A percentile compares a stretch with the other conserved stretches of the same genome.
Evolutionary conservation across 2,329 filamentous ascomycete species (phyloP).

Genomic region (Niveomyces coronatus): DNA sequence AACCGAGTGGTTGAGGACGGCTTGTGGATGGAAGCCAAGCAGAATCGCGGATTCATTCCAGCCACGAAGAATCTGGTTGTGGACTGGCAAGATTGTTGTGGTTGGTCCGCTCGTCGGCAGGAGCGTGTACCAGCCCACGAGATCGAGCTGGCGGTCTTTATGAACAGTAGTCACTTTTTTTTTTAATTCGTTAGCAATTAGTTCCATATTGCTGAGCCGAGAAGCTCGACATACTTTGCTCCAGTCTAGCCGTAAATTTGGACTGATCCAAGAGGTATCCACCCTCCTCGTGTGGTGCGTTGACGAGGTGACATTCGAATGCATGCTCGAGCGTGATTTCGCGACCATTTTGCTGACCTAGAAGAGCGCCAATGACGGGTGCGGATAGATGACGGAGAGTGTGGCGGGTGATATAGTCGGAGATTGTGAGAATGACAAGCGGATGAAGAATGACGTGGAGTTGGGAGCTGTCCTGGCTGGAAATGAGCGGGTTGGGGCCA

Average conservation of each 20-base stretch:
- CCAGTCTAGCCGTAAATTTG: constrained; percentile 70
- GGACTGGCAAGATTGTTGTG: constrained; percentile 58
- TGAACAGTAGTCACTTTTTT: constrained; percentile 91
- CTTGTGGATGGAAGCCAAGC: constrained; percentile 71
- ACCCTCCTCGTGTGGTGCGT: constrained; percentile 36
- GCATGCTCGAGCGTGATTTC: constrained; percentile 88
- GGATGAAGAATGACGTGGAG: constrained; percentile 82
- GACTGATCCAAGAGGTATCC: constrained; percentile 51
- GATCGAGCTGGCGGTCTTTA: constrained; percentile 68
- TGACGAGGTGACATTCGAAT: constrained; percentile 64
- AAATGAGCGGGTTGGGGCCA: constrained; percentile 48
- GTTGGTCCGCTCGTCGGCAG: constrained; percentile 63
- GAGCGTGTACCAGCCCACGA: constrained; percentile 89
- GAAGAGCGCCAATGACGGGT: constrained; percentile 74
- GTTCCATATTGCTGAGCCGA: background rate
- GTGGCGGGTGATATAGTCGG: constrained; percentile 91
- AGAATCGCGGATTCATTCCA: constrained; percentile 84
- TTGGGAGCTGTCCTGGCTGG: constrained; percentile 57
- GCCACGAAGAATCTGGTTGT: constrained; percentile 62
- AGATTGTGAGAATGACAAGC: constrained; percentile 89
- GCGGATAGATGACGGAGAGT: constrained; percentile 64
- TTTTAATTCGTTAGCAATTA: background rate
- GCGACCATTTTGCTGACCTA: constrained; percentile 85
- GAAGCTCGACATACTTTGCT: constrained; percentile 60
- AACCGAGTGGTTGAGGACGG: constrained; percentile 41